Conservation (phyloP, 2,329 filamentous ascomycete species). For the Venturia oleaginea region DNA sequence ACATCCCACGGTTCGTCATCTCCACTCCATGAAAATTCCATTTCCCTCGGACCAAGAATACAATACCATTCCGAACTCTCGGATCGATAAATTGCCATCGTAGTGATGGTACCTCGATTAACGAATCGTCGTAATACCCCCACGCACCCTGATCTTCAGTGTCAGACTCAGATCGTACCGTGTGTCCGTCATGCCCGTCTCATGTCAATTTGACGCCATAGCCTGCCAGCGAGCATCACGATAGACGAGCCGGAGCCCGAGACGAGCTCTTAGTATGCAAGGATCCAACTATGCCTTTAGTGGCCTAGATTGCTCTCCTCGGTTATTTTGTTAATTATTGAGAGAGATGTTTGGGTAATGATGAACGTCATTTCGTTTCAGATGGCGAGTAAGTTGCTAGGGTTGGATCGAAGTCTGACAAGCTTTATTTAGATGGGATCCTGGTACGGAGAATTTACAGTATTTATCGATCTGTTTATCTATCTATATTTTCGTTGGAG, state of each 20-base stretch:
- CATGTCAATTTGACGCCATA: neutral
- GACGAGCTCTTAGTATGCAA: neutral
- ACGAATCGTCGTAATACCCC: neutral
- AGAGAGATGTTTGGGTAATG: neutral
- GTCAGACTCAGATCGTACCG: neutral
- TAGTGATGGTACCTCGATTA: too few relatives aligned
- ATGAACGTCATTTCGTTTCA: neutral
- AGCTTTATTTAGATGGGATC: neutral
- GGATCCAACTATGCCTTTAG: neutral
- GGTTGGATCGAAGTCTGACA: neutral
- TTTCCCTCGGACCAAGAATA: neutral
- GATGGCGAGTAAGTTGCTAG: neutral
- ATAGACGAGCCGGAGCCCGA: neutral
- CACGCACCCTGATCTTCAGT: neutral
- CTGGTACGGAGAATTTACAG: neutral
- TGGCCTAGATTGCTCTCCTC: neutral
- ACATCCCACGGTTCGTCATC: neutral
- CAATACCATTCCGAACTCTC: neutral
- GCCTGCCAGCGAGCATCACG: neutral
- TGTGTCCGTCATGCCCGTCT: neutral
- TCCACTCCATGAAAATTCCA: neutral
- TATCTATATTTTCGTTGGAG: neutral
- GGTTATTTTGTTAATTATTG: neutral
- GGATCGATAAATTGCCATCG: neutral
- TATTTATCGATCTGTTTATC: neutral